Conservation (phyloP, 2,329 filamentous ascomycete species). For the Stagonosporopsis vannaccii region DNA sequence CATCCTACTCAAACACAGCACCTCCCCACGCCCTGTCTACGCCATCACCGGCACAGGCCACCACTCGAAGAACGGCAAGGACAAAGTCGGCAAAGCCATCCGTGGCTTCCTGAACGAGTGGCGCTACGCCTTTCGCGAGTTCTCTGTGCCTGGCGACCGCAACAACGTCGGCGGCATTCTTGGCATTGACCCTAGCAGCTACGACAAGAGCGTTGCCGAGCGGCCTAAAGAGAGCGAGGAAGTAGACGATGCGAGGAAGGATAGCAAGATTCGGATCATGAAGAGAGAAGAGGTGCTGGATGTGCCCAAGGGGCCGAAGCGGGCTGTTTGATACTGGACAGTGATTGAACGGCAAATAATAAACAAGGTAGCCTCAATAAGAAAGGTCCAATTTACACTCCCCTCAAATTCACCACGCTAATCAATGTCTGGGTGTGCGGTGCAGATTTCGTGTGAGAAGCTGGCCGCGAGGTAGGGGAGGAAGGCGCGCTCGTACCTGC, state of each 20-base stretch:
- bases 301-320: conserved; percentile 48
- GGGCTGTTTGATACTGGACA: conserved; percentile 29
- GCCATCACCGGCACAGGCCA: conserved; percentile 97
- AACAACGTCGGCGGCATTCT: conserved; percentile 76
- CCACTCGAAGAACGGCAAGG: conserved; percentile 98
- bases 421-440: neutral
- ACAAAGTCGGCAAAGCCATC: conserved; percentile 96
- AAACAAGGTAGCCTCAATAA: conserved; percentile 19
- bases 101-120: conserved; percentile 92
- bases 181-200: conserved; percentile 69
- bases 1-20: conserved; percentile 82
- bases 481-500: conserved; percentile 22
- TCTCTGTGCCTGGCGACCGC: conserved; percentile 93
- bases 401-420: neutral
- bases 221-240: conserved; percentile 45
- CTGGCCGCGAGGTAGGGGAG: neutral
- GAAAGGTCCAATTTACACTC: conserved; percentile 21
- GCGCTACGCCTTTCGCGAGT: conserved; percentile 95
- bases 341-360: neutral
- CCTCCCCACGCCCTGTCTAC: conserved; percentile 77
- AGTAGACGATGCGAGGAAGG: conserved; percentile 37
- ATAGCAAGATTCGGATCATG: conserved; percentile 48
- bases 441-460: neutral
- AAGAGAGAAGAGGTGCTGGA: conserved; percentile 48
- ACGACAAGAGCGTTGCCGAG: conserved; percentile 56